Evolutionary conservation across 805 yeast genomes (phyloP).

Genomic region (Starmerella etchellsii): DNA sequence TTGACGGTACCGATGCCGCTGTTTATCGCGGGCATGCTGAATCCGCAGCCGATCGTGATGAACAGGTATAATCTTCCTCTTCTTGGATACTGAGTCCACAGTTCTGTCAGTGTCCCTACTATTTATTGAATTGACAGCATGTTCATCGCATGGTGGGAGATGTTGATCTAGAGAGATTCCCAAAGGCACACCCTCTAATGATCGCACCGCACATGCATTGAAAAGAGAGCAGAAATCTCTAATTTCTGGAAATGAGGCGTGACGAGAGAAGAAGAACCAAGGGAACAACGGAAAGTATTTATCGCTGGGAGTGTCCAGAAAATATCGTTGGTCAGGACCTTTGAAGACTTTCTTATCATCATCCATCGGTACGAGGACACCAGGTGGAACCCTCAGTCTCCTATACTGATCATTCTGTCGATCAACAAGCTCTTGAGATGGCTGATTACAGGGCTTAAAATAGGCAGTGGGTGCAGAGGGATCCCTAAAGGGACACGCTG

Average conservation of each 20-base stretch:
- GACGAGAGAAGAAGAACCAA: conserved; percentile 25
- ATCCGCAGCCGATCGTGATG: not conserved
- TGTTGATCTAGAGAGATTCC: not conserved
- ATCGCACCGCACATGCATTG: conserved; percentile 3
- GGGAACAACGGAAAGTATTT: conserved; percentile 19
- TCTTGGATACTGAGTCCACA: not conserved
- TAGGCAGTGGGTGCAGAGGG: conserved; percentile 14
- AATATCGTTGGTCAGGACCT: conserved; percentile 14
- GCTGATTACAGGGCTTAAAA: conserved; percentile 18
- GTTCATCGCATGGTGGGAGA: no score
- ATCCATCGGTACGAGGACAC: conserved; percentile 2
- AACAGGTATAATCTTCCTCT: not conserved
- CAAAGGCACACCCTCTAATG: conserved; percentile 4
- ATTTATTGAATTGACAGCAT: not conserved
- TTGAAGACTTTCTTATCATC: conserved; percentile 2
- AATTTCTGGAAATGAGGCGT: conserved; percentile 25
- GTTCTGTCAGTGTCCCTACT: not conserved
- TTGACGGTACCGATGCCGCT: not conserved
- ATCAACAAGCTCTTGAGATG: conserved; percentile 1
- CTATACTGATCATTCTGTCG: conserved; percentile 14
- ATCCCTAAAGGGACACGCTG: conserved; percentile 9
- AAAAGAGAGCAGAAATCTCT: conserved; percentile 17
- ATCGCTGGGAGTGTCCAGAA: not conserved
- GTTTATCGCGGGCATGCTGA: not conserved
- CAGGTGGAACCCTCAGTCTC: conserved; percentile 11